Base-by-base conservation (phyloP, 257 asterid species). In the Cordia subcordata region DNA sequence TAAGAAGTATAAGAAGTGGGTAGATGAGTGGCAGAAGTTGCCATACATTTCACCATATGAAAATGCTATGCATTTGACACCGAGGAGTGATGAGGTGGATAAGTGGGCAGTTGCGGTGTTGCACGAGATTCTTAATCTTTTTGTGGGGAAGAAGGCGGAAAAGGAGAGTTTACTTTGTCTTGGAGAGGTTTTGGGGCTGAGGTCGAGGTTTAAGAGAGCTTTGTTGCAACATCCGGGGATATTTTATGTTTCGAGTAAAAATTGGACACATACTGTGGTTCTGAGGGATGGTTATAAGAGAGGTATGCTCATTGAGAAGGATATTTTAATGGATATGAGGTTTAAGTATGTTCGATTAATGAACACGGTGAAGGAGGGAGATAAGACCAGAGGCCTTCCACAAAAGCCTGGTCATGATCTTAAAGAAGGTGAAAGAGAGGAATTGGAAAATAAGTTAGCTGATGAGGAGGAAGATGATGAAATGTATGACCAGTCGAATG, bases 11-110 rank as follows among this genome's bases (percentile, higher is more conserved):
- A 80, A 77, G 75, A 85, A 81, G 63, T 91, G 98, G 98, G 65
- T 82, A 46, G 88, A 83, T 67, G 96, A 85, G 61, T 91, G 96
- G 98, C 94, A 81, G 68, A 88, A 88, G 74, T 65, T 91, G 78
- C 95, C 95, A 0, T 88, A 83, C 63, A 60, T 79, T 44, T 91
- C 98, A 11, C 96, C 96, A 4, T 91, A 91, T 52, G 72, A 76
- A 65, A 84, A 82, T 53, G 84, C 84, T 33, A 70, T 60, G 73
- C 82, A 88, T 77, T 73, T 88, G 63, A 61, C 68, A 8, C 18
- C 79, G 1, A 77, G 68, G 55, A 74, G 78, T 11, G 94, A 91
- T 61, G 94, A 85, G 52, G 81, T 88, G 3, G 98, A 88, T 75
- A 88, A 79, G 74, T 85, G 95, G 95, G 81, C 75, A 0, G 96